Base-by-base conservation (phyloP, 2,329 filamentous ascomycete species). In the Zymoseptoria ardabiliae region DNA sequence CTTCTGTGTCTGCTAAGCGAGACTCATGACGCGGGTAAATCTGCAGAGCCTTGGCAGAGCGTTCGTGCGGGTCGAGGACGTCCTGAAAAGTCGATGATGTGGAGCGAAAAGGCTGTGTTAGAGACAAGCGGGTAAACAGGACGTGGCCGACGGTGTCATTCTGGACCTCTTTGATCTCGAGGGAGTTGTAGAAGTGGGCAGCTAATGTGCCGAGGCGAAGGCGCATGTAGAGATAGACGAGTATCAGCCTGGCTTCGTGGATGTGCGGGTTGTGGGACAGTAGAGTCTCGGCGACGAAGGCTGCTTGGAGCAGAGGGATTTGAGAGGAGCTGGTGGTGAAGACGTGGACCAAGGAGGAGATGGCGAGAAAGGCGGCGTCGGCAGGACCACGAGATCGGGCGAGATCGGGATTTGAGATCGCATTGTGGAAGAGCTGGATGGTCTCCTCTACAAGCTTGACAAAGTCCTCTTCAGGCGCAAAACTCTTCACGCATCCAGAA, bases 101-200 rank as follows among this genome's bases (percentile, higher is more conserved):
- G 35, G 35, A 41, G 7, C 63, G 55, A 54, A 68, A 67, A 1
- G 70, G 72, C 53, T 73, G 71, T 8, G 64, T 65, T 22, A 68
- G 61, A 8, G 72, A 69, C 3, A 74, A 56, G 8, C 66, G 61
- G 8, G 72, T 73, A 53, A 72, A 68, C 5, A 73, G 63, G 2
- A 65, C 66, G 53, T 74, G 72, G 4, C 68, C 70, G 19, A 73
- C 63, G 6, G 73, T 74, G 51, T 74, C 73, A 56, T 68, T 63
- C 48, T 74, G 73, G 6, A 74, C 67, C 54, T 74, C 71, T 55
- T 73, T 73, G n/a, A 74, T 61, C 41, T 60, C 66, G 10, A 74
- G 64, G 7, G 66, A 69, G 49, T 70, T 66, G 58, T 71, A 74
- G 17, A 69, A 53, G 3, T 58, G 58, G 56, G 71, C 65, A 1